Evolutionary conservation across 331 rosid genomes (phyloP).

Genomic region (Telfairia occidentalis): DNA sequence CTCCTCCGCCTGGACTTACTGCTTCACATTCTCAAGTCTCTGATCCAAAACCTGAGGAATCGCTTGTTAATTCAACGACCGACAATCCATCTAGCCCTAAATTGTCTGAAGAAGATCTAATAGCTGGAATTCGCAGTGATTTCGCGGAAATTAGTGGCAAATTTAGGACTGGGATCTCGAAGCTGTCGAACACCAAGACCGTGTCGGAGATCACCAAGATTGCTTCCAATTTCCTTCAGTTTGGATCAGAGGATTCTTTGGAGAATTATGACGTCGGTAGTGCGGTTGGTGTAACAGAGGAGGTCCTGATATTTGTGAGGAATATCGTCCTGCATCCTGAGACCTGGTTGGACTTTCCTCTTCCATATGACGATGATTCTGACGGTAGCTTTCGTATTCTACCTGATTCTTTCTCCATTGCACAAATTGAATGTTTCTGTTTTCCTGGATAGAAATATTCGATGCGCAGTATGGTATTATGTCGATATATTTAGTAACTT

Average conservation of each 20-base stretch:
- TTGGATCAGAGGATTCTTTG: constrained; percentile 26
- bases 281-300: constrained; percentile 50
- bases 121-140: constrained; percentile 83
- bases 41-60: constrained; percentile 18
- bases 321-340: constrained; percentile 94
- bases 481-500: neutral
- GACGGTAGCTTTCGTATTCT: constrained; percentile 49
- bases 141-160: constrained; percentile 75
- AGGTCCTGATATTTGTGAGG: constrained; percentile 42
- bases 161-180: constrained; percentile 72
- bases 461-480: constrained; percentile 37
- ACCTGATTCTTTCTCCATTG: neutral
- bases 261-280: constrained; percentile 17
- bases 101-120: constrained; percentile 52
- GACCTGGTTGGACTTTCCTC: constrained; percentile 96
- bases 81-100: constrained; percentile 11
- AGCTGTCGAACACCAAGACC: constrained; percentile 45
- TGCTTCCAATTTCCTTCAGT: constrained; percentile 52
- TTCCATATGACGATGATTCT: constrained; percentile 75
- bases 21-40: constrained; percentile 22
- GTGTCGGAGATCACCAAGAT: constrained; percentile 82
- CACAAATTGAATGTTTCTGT: neutral
- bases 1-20: constrained; percentile 50
- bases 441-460: constrained; percentile 13
- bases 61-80: neutral